Evolutionary conservation across 768 basidiomycete species (phyloP).

Genomic region (Vararia minispora): DNA sequence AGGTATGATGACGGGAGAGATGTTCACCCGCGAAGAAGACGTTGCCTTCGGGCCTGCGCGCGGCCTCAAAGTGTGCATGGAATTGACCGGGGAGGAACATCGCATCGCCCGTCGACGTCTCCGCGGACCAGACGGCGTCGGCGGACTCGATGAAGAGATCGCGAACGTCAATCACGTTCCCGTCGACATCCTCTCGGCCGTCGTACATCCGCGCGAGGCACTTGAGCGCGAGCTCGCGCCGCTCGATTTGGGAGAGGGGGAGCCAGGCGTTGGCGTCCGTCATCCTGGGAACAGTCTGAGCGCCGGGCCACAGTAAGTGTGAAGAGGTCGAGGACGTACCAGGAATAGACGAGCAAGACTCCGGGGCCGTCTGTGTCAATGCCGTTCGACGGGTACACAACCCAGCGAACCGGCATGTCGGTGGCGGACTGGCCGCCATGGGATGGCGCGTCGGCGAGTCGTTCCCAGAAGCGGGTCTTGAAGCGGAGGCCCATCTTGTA

Average conservation of each 20-base stretch:
- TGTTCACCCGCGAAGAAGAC: slow-evolving; percentile 20
- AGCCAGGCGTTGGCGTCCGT: slow-evolving; percentile 14
- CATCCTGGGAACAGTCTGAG: too few species aligned
- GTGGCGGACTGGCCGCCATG: slow-evolving; percentile 13
- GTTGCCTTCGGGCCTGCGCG: slow-evolving; percentile 15
- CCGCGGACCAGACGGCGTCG: slow-evolving; percentile 17
- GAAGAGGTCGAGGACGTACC: too few species aligned
- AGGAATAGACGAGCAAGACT: slow-evolving; percentile 18
- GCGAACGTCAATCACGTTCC: slow-evolving; percentile 11
- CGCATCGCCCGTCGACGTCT: slow-evolving; percentile 19
- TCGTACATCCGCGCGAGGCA: slow-evolving; percentile 16
- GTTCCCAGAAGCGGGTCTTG: slow-evolving; percentile 16
- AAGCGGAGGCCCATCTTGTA: slow-evolving; percentile 16
- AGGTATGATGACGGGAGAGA: slow-evolving; percentile 19
- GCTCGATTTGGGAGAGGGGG: slow-evolving; percentile 13
- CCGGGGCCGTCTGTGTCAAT: slow-evolving; percentile 16
- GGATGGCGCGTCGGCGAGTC: slow-evolving; percentile 1
- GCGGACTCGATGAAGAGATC: slow-evolving; percentile 15
- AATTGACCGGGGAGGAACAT: slow-evolving; percentile 22
- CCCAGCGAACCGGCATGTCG: slow-evolving; percentile 13
- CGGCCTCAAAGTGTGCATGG: slow-evolving; percentile 12
- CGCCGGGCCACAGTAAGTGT: too few species aligned
- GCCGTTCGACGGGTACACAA: slow-evolving; percentile 12
- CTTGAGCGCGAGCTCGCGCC: slow-evolving; percentile 12
- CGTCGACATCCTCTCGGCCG: slow-evolving; percentile 6